These are phyloP conservation scores for Barnettozyma pratensis DNA, from an alignment of 805 yeast genomes.

Conservation along the genomic window DNA sequence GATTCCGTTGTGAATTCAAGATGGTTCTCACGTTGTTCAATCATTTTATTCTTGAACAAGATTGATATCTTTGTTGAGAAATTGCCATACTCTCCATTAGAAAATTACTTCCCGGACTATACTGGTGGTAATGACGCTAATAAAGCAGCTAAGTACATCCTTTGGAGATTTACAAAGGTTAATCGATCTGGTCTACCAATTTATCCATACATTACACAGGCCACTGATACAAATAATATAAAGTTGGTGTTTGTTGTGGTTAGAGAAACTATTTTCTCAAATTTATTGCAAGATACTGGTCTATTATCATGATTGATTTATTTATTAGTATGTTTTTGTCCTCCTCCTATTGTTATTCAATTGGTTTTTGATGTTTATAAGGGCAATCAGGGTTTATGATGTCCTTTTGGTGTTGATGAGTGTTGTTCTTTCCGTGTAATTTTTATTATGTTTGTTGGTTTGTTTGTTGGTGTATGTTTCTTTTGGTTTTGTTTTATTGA, in stretches of 20 bases:
- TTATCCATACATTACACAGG: slow-evolving; percentile 91
- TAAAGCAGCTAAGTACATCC: slow-evolving; percentile 86
- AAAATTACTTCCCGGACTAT: slow-evolving; percentile 82
- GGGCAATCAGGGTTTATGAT: too few relatives aligned
- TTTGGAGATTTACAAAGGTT: slow-evolving; percentile 84
- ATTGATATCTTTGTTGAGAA: slow-evolving; percentile 88
- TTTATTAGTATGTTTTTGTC: neutral
- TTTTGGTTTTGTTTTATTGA: too few relatives aligned
- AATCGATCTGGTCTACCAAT: slow-evolving; percentile 78
- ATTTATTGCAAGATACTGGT: slow-evolving; percentile 71
- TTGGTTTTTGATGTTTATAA: neutral
- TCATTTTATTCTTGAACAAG: slow-evolving; percentile 82
- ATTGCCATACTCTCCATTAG: slow-evolving; percentile 73
- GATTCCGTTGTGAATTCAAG: slow-evolving; percentile 89
- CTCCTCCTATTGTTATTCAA: neutral
- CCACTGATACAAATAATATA: slow-evolving; percentile 88
- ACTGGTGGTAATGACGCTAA: slow-evolving; percentile 86
- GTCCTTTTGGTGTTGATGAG: too few relatives aligned
- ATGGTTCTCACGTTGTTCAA: slow-evolving; percentile 86
- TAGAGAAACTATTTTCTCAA: slow-evolving; percentile 73
- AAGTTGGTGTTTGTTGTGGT: slow-evolving; percentile 82
- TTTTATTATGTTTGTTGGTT: too few relatives aligned
- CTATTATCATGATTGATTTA: slow-evolving; percentile 37
- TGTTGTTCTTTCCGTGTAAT: too few relatives aligned
- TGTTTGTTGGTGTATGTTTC: neutral